Conservation (phyloP, 2,329 filamentous ascomycete species). For the Didymella keratinophila region DNA sequence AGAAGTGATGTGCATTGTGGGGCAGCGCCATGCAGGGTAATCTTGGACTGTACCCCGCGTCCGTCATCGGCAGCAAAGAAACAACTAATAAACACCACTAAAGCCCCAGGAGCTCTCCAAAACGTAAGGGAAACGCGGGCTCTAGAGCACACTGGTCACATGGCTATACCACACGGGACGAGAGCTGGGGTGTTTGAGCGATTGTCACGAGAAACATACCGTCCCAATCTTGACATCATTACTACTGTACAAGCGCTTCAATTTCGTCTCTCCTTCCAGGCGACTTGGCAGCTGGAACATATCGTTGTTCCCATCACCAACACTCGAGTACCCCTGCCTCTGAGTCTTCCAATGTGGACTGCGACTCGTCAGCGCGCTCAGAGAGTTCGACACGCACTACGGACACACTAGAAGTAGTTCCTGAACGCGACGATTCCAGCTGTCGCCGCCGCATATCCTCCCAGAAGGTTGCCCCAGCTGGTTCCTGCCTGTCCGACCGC, state of each 20-base stretch:
- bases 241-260: neutral
- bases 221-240: neutral
- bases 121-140: slow-evolving; percentile 39
- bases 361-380: slow-evolving; percentile 30
- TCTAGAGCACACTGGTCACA: slow-evolving; percentile 3
- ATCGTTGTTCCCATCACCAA: slow-evolving; percentile 19
- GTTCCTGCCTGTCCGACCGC: slow-evolving; percentile 60
- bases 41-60: slow-evolving; percentile 15
- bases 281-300: neutral
- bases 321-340: slow-evolving; percentile 31
- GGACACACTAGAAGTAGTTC: slow-evolving; percentile 60
- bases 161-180: slow-evolving; percentile 8
- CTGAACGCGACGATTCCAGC: slow-evolving; percentile 62
- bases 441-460: slow-evolving; percentile 59
- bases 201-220: slow-evolving; percentile 11
- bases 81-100: slow-evolving; percentile 36
- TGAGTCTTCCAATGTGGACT: slow-evolving; percentile 38
- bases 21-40: slow-evolving; percentile 1
- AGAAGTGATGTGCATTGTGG: slow-evolving; percentile 10
- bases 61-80: slow-evolving; percentile 30
- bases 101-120: slow-evolving; percentile 12
- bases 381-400: neutral
- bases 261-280: neutral
- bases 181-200: neutral
- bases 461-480: slow-evolving; percentile 61